Conservation (phyloP, 352 stramenopile genomes). For the Globisporangium polare region DNA sequence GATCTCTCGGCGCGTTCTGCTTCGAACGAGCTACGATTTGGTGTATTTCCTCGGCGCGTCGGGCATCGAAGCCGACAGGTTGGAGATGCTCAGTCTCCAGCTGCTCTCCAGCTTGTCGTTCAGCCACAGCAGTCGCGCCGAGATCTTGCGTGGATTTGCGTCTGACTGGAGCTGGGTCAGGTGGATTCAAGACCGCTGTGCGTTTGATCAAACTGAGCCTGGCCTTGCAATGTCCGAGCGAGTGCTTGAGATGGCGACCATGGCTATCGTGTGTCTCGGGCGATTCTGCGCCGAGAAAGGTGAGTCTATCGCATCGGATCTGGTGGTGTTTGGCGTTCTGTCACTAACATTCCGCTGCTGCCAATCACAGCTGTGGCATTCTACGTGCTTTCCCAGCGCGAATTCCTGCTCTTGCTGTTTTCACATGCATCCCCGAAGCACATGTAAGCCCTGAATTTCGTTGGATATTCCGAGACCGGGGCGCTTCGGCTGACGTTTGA, state of each 20-base stretch:
- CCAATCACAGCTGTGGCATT: slow-evolving; percentile 7
- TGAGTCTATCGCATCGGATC: background rate
- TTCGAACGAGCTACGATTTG: slow-evolving; percentile 17
- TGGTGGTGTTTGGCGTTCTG: background rate
- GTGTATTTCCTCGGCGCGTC: slow-evolving; percentile 11
- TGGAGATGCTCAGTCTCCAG: slow-evolving; percentile 4
- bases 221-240: background rate
- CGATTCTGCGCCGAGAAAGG: slow-evolving; percentile 15
- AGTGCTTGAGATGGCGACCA: background rate
- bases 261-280: slow-evolving; percentile 10
- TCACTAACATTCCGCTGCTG: background rate
- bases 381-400: slow-evolving; percentile 6
- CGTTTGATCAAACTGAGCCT: background rate
- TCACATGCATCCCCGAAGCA: background rate
- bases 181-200: slow-evolving; percentile 14
- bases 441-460: background rate
- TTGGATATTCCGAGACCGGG: background rate
- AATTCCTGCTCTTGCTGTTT: slow-evolving; percentile 15
- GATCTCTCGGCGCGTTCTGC: slow-evolving; percentile 8
- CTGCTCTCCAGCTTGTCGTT: slow-evolving; percentile 9
- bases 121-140: slow-evolving; percentile 5
- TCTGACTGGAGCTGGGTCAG: slow-evolving; percentile 9
- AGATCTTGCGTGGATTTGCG: slow-evolving; percentile 8
- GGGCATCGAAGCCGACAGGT: background rate
- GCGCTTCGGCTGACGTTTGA: background rate